phyloP scores from a whole-genome alignment of 208 protist genomes.

The Leishmania amazonensis region DNA sequence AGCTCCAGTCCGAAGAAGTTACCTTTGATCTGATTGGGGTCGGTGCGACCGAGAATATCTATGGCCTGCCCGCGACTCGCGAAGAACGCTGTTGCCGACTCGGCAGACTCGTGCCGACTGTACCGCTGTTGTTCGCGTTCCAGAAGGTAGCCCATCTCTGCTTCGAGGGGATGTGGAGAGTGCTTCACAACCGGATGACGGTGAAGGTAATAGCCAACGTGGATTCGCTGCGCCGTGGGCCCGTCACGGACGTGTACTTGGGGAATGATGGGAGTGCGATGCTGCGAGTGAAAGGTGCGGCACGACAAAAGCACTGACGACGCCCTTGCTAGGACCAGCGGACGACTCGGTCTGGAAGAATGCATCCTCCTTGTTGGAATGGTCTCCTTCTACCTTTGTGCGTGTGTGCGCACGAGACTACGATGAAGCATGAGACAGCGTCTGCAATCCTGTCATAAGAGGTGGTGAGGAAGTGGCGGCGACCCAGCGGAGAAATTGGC shows the following conservation, averaged over 20 bases:
- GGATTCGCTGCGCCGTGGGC: slow-evolving; percentile 28
- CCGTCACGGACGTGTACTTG: slow-evolving; percentile 49
- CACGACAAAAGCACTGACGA: neutral
- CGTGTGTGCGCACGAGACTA: neutral
- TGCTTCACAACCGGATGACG: slow-evolving; percentile 79
- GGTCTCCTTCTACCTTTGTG: slow-evolving; percentile 2
- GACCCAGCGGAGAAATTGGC: neutral
- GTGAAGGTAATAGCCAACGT: slow-evolving; percentile 75
- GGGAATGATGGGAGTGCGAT: slow-evolving; percentile 78
- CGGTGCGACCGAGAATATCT: slow-evolving; percentile 68
- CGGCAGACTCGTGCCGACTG: slow-evolving; percentile 65
- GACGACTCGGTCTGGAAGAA: neutral
- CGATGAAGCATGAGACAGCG: neutral
- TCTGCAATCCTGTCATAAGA: neutral
- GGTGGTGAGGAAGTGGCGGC: neutral
- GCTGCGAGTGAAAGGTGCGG: slow-evolving; percentile 66
- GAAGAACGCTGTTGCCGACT: slow-evolving; percentile 80
- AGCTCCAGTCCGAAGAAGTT: slow-evolving; percentile 85
- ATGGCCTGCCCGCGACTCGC: slow-evolving; percentile 62
- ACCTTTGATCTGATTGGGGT: slow-evolving; percentile 61
- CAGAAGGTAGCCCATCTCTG: slow-evolving; percentile 71
- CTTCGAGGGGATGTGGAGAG: slow-evolving; percentile 76
- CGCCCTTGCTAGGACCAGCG: neutral
- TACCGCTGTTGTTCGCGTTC: slow-evolving; percentile 87
- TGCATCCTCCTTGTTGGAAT: slow-evolving; percentile 2